A percentile compares a stretch with the other conserved stretches of the same genome.
Evolutionary conservation across 331 rosid species (phyloP).

Genomic region (Acacia pycnantha): DNA sequence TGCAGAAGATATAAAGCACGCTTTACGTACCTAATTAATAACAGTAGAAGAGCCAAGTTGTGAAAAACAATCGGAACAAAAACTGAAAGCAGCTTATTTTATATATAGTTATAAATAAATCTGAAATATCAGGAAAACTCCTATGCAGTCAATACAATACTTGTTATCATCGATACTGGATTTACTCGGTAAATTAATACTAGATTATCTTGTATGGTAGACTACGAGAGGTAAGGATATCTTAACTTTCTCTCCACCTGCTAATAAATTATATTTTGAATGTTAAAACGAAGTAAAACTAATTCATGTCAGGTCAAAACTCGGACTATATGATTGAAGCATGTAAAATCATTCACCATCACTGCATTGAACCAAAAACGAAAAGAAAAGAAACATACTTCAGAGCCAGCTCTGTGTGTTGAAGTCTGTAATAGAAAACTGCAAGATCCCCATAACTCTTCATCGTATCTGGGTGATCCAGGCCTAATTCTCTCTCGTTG

Average conservation of each 20-base stretch:
- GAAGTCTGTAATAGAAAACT: slow-evolving; percentile 97
- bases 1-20: slow-evolving; percentile 97
- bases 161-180: not conserved
- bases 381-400: slow-evolving; percentile 53
- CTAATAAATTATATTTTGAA: slow-evolving; percentile 13
- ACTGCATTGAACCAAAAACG: slow-evolving; percentile 29
- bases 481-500: slow-evolving; percentile 95
- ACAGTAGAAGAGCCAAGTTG: slow-evolving; percentile 25
- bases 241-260: slow-evolving; percentile 12
- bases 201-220: not conserved
- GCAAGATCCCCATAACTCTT: slow-evolving; percentile 99
- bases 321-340: not conserved
- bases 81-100: not conserved
- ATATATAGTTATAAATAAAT: not conserved
- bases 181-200: not conserved
- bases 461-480: slow-evolving; percentile 99
- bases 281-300: not conserved
- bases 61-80: slow-evolving; percentile 27
- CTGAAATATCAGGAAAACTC: not conserved
- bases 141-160: not conserved
- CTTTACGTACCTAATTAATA: slow-evolving; percentile 79
- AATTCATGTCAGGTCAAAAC: not conserved
- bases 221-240: not conserved
- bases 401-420: slow-evolving; percentile 96
- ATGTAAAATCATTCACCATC: slow-evolving; percentile 6